Percentiles rank a stretch among this genome's conserved stretches.
These are phyloP conservation scores for Hanseniaspora meyeri DNA, from an alignment of 805 yeast species.

Conservation along the genomic window DNA sequence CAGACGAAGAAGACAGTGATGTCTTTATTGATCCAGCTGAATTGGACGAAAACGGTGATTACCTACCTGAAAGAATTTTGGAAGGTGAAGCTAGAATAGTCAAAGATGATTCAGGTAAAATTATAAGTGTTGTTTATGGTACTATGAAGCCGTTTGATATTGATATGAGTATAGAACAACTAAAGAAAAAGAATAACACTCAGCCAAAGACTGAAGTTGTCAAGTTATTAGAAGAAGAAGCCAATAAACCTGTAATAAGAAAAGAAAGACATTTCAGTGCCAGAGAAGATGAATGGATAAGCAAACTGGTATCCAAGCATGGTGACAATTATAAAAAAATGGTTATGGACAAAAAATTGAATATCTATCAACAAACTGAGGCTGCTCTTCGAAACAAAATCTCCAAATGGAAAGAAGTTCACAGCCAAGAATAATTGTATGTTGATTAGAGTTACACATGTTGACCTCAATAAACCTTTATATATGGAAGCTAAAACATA, in stretches of 20 bases:
- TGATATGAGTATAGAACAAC: conserved; percentile 27
- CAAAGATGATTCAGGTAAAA: conserved; percentile 58
- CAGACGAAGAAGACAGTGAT: conserved; percentile 15
- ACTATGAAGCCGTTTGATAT: conserved; percentile 34
- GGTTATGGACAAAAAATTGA: conserved; percentile 84
- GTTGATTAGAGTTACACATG: neutral
- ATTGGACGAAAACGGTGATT: conserved; percentile 26
- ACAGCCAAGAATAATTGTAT: neutral
- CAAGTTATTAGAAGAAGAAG: conserved; percentile 52
- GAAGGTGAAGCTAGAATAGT: conserved; percentile 69
- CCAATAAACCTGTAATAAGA: conserved; percentile 32
- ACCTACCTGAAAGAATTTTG: conserved; percentile 44
- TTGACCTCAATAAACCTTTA: too few relatives aligned
- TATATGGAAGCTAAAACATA: too few relatives aligned
- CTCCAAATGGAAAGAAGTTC: conserved; percentile 50
- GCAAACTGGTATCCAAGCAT: conserved; percentile 52
- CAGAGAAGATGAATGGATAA: conserved; percentile 66
- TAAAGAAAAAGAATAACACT: conserved; percentile 21
- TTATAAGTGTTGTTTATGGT: conserved; percentile 58
- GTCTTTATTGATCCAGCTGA: conserved; percentile 19
- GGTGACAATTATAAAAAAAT: conserved; percentile 82
- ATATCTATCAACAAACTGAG: conserved; percentile 69
- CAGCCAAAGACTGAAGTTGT: conserved; percentile 44
- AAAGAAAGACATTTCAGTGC: conserved; percentile 49
- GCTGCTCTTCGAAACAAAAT: conserved; percentile 71